phyloP scores from a whole-genome alignment of 2,329 filamentous ascomycete genomes.

The Xylariaceae sp. region DNA sequence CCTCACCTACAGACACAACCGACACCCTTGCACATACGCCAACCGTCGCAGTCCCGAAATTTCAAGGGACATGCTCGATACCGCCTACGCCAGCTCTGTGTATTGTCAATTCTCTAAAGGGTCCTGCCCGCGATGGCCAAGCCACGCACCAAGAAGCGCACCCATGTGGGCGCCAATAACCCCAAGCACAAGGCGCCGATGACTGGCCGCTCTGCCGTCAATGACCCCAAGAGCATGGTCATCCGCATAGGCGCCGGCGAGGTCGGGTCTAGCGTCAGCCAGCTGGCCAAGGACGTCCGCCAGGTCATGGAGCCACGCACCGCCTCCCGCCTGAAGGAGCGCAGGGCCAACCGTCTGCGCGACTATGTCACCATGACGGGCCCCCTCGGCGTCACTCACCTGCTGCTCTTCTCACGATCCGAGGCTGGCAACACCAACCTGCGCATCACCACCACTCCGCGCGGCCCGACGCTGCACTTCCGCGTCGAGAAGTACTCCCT shows the following conservation, averaged over 20 bases:
- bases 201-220: constrained; percentile 60
- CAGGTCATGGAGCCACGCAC: constrained; percentile 95
- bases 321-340: constrained; percentile 82
- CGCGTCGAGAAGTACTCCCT: constrained; percentile 92
- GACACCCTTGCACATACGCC: too few relatives aligned
- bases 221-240: constrained; percentile 93
- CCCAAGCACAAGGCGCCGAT: constrained; percentile 51
- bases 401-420: constrained; percentile 90
- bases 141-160: constrained; percentile 82
- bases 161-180: constrained; percentile 68
- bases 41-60: too few relatives aligned
- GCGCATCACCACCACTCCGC: constrained; percentile 79
- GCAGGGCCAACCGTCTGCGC: constrained; percentile 80
- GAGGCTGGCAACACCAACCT: constrained; percentile 89
- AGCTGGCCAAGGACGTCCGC: constrained; percentile 87
- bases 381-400: constrained; percentile 86
- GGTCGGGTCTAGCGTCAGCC: constrained; percentile 85
- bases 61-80: too few relatives aligned
- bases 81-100: too few relatives aligned
- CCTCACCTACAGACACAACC: too few relatives aligned
- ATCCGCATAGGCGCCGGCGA: constrained; percentile 94
- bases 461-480: constrained; percentile 92
- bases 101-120: not conserved
- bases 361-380: constrained; percentile 97
- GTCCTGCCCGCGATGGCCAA: constrained; percentile 62